A percentile compares a stretch with the other conserved stretches of the same genome.
These are phyloP conservation scores for Schwanniomyces etchellsii DNA, from an alignment of 1,139 yeast species.

Conservation along the genomic window DNA sequence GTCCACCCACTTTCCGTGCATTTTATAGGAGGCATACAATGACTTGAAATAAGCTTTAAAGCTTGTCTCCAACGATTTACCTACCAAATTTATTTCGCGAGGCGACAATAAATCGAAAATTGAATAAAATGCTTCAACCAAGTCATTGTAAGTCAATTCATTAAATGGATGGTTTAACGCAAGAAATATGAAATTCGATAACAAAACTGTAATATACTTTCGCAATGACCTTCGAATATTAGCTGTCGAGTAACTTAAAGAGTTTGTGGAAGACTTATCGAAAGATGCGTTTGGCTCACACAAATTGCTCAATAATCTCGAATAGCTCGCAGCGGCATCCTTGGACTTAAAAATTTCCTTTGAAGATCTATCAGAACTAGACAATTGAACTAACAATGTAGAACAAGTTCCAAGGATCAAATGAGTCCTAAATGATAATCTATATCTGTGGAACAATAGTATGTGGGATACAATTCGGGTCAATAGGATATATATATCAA, in stretches of 20 bases:
- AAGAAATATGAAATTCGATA: slow-evolving; percentile 49
- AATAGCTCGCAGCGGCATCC: slow-evolving; percentile 37
- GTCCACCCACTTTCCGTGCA: slow-evolving; percentile 80
- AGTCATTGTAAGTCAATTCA: slow-evolving; percentile 40
- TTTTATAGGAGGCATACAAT: slow-evolving; percentile 67
- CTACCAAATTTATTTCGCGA: slow-evolving; percentile 61
- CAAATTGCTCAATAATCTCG: slow-evolving; percentile 59
- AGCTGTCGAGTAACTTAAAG: slow-evolving; percentile 52
- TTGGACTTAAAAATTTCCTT: slow-evolving; percentile 8
- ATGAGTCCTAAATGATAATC: slow-evolving; percentile 71
- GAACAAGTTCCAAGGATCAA: slow-evolving; percentile 46
- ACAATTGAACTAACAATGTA: too few relatives aligned
- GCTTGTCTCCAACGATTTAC: slow-evolving; percentile 62
- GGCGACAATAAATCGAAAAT: slow-evolving; percentile 67
- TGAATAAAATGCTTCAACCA: slow-evolving; percentile 54
- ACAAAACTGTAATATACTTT: slow-evolving; percentile 55
- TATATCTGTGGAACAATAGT: slow-evolving; percentile 62
- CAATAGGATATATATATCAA: slow-evolving; percentile 21
- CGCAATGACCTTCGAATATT: slow-evolving; percentile 56
- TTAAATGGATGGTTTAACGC: slow-evolving; percentile 49
- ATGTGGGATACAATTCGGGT: slow-evolving; percentile 49
- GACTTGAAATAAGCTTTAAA: slow-evolving; percentile 66
- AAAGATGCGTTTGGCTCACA: slow-evolving; percentile 57
- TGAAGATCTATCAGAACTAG: too few relatives aligned
- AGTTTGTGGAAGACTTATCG: slow-evolving; percentile 14